phyloP scores from a whole-genome alignment of 2,329 filamentous ascomycete species.

The Neocatenulostroma microsporum region DNA sequence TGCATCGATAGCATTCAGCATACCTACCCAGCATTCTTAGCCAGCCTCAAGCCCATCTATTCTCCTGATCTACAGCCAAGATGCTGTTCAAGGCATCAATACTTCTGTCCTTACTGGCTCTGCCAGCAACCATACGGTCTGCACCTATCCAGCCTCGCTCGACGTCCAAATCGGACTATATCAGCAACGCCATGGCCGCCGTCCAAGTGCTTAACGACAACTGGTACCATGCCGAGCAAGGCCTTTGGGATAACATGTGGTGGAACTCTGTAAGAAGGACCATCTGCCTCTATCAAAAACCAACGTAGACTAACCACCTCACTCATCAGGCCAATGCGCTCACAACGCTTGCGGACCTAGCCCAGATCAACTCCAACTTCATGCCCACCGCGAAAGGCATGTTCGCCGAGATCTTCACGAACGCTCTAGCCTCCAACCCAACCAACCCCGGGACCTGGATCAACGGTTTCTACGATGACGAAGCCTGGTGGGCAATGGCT shows the following conservation, averaged over 20 bases:
- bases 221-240: constrained; percentile 8
- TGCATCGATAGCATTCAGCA: too few species aligned
- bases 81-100: neutral
- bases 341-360: constrained; percentile 53
- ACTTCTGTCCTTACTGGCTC: neutral
- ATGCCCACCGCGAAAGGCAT: constrained; percentile 30
- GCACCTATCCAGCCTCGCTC: neutral
- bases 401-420: constrained; percentile 38
- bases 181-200: constrained; percentile 8
- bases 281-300: too few species aligned
- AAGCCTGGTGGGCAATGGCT: constrained; percentile 46
- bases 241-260: constrained; percentile 54
- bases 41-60: too few species aligned
- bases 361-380: constrained; percentile 30
- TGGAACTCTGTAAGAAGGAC: neutral
- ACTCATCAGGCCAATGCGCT: constrained; percentile 55
- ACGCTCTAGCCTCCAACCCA: constrained; percentile 11
- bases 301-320: neutral
- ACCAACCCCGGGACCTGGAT: constrained; percentile 28
- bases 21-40: too few species aligned
- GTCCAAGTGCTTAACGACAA: constrained; percentile 4
- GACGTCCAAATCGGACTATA: constrained; percentile 2
- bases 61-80: neutral
- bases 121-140: constrained; percentile 1
- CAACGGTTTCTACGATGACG: constrained; percentile 45